phyloP scores from a whole-genome alignment of 2,329 filamentous ascomycete genomes.

The Corinectria fuckeliana region DNA sequence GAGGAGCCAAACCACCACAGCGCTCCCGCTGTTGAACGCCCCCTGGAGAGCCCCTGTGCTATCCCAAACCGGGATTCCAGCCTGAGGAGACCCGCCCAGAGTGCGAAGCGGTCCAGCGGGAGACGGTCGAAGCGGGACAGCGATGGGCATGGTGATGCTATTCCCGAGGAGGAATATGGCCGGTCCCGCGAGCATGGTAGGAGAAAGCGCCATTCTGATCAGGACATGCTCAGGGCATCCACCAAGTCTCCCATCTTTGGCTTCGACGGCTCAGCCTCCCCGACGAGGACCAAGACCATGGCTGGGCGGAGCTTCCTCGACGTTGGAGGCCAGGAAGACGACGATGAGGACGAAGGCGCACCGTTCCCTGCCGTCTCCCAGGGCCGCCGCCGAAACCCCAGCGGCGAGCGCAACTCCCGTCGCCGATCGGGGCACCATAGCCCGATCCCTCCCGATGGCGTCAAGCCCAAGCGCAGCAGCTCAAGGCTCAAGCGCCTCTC shows the following conservation, averaged over 20 bases:
- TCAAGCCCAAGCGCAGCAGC: slow-evolving; percentile 60
- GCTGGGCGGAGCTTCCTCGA: slow-evolving; percentile 33
- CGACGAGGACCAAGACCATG: slow-evolving; percentile 26
- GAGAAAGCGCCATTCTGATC: slow-evolving; percentile 23
- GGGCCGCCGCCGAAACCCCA: slow-evolving; percentile 58
- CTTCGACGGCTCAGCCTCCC: slow-evolving; percentile 29
- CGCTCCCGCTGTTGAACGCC: slow-evolving; percentile 37
- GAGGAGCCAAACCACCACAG: slow-evolving; percentile 55
- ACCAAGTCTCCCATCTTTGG: slow-evolving; percentile 29
- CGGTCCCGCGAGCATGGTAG: slow-evolving; percentile 27
- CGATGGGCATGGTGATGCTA: slow-evolving; percentile 48
- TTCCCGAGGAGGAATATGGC: slow-evolving; percentile 51
- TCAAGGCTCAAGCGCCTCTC: slow-evolving; percentile 67
- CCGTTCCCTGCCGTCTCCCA: slow-evolving; percentile 74
- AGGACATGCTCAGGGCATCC: slow-evolving; percentile 8
- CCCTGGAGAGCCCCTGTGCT: slow-evolving; percentile 51
- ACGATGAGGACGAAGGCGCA: slow-evolving; percentile 66
- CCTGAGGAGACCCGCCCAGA: slow-evolving; percentile 62
- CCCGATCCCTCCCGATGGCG: slow-evolving; percentile 53
- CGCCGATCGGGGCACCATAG: slow-evolving; percentile 57
- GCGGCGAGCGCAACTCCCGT: slow-evolving; percentile 52
- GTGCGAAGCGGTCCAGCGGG: slow-evolving; percentile 59
- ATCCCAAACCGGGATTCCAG: slow-evolving; percentile 75
- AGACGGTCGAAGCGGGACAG: slow-evolving; percentile 58
- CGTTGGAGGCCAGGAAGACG: slow-evolving; percentile 38